phyloP scores from a whole-genome alignment of 2,329 filamentous ascomycete genomes.

The Calonectria henricotiae region DNA sequence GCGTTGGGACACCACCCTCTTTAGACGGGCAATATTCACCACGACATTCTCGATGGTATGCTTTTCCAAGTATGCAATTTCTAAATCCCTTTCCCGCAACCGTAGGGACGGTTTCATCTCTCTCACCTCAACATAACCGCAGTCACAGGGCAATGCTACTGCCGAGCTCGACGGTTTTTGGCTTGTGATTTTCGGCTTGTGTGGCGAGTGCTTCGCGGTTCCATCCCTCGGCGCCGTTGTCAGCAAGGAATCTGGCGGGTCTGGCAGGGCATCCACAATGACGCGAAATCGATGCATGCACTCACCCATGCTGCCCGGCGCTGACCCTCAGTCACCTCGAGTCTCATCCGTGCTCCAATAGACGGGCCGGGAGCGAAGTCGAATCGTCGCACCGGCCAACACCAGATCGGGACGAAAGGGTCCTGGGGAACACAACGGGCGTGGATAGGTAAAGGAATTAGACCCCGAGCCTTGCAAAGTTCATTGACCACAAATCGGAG shows the following conservation, averaged over 20 bases:
- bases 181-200: constrained; percentile 34
- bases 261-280: constrained; percentile 33
- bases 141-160: constrained; percentile 4
- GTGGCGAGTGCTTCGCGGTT: constrained; percentile 29
- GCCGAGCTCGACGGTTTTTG: constrained; percentile 9
- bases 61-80: not conserved
- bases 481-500: not conserved
- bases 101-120: not conserved
- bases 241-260: constrained; percentile 31
- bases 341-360: constrained; percentile 8
- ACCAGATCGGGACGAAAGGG: not conserved
- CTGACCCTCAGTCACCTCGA: not conserved
- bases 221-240: constrained; percentile 21
- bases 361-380: not conserved
- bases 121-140: not conserved
- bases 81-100: not conserved
- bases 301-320: constrained; percentile 6
- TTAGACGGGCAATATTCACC: not conserved
- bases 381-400: constrained; percentile 13
- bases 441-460: not conserved
- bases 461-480: not conserved
- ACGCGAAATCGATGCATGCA: constrained; percentile 32
- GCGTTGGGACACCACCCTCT: constrained; percentile 37
- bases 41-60: constrained; percentile 1
- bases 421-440: not conserved